Evolutionary conservation across 768 basidiomycete genomes (phyloP).

Genomic region (Suillus subluteus): DNA sequence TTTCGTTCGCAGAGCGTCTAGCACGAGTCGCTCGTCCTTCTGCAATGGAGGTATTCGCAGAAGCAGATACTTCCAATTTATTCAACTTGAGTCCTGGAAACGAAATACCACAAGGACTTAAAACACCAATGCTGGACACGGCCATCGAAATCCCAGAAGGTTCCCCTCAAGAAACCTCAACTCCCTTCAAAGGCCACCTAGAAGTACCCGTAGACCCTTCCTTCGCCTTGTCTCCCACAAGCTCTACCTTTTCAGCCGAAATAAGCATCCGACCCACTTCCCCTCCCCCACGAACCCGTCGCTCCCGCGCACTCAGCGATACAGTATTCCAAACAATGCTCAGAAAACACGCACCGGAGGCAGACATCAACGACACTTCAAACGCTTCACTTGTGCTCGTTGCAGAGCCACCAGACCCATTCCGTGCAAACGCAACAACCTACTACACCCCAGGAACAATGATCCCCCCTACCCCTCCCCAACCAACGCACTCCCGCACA

Average conservation of each 20-base stretch:
- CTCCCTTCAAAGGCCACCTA: conserved; percentile 9
- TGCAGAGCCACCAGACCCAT: conserved; percentile 71
- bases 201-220: conserved; percentile 42
- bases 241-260: conserved; percentile 59
- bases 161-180: conserved; percentile 17
- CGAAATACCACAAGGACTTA: conserved; percentile 44
- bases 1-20: conserved; percentile 30
- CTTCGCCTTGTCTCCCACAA: conserved; percentile 54
- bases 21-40: conserved; percentile 39
- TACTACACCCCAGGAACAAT: conserved; percentile 79
- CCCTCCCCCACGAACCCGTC: conserved; percentile 39
- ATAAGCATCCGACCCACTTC: conserved; percentile 18
- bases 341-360: conserved; percentile 48
- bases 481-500: conserved; percentile 54
- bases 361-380: conserved; percentile 65
- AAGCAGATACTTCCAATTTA: conserved; percentile 48
- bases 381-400: conserved; percentile 52
- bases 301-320: conserved; percentile 63
- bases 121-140: conserved; percentile 35
- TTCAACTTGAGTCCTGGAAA: conserved; percentile 62
- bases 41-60: conserved; percentile 55
- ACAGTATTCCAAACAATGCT: conserved; percentile 64
- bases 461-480: conserved; percentile 69
- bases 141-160: conserved; percentile 41
- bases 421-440: conserved; percentile 70